Evolutionary conservation across 169 alveolate genomes (phyloP), one percentile per base, ranked within the genome.

Genomic region (Plasmodium berghei): DNA sequence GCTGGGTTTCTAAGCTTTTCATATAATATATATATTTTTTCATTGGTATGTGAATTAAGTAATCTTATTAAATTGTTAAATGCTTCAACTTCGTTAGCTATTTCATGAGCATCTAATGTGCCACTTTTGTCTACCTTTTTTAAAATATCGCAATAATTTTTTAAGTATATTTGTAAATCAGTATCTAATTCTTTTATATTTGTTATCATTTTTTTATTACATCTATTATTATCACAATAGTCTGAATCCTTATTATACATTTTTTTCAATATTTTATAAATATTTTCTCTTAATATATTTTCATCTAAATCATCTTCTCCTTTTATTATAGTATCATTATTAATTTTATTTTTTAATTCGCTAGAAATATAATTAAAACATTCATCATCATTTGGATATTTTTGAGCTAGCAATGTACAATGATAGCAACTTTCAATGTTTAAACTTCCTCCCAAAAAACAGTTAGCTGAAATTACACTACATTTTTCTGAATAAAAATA

Each of bases 51-150:
- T n/a, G 24, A 5, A 26, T 24, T 58, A 22, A 85, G 10, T 6
- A 85, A 34, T 12, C 70, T 70, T 1, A 55, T 46, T 24, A 85
- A 22, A 70, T 85, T 85, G 9, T 62, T 85, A 59, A 10, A 85
- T 49, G 62, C 46, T 49, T 80, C 83, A 5, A 6, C 18, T 22
- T 46, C 75, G 45, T 63, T 75, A 26, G 73, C 77, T 61, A 75
- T 6, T 63, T 75, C 56, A 45, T 63, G 56, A 12, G 14, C 34
- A 1, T 75, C 55, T 12, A 75, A 42, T 26, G 89, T 75, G 18
- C 89, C 89, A 63, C 89, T 75, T n/a, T 24, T 46, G 26, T 75
- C 89, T 14, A 75, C 62, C 67, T 75, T 45, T 45, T 75, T 75
- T 6, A 75, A 10, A 2, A 75, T 40, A 6, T 16, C 12, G 63